Conservation (phyloP, 768 basidiomycete species). For the Phaffia tasmanica region DNA sequence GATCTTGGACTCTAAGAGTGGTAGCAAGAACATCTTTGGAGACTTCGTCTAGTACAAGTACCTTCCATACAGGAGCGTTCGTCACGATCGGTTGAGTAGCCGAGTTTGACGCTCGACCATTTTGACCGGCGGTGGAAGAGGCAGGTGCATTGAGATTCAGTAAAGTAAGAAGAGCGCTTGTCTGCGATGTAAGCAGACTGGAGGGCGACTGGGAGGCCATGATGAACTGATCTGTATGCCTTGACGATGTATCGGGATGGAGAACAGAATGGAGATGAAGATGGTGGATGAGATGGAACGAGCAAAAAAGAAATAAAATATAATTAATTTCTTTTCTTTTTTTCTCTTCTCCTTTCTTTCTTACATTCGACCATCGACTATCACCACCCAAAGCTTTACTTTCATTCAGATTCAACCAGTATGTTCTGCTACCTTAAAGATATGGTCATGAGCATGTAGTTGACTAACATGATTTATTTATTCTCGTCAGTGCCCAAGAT, state of each 20-base stretch:
- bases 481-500: conserved; percentile 64
- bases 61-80: conserved; percentile 86
- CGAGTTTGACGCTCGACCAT: conserved; percentile 22
- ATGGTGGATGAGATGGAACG: not conserved
- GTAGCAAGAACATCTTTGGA: conserved; percentile 96
- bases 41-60: conserved; percentile 83
- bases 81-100: conserved; percentile 38
- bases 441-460: conserved; percentile 30
- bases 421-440: too few relatives aligned
- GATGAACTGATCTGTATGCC: not conserved
- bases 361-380: too few relatives aligned
- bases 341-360: not conserved
- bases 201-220: conserved; percentile 1
- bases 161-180: conserved; percentile 66
- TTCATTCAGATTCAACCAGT: too few relatives aligned
- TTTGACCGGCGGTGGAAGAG: conserved; percentile 10
- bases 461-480: conserved; percentile 32
- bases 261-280: not conserved
- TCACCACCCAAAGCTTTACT: too few relatives aligned
- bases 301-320: not conserved
- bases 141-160: conserved; percentile 69
- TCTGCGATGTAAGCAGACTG: conserved; percentile 79
- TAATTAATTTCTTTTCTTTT: not conserved
- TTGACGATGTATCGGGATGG: not conserved
- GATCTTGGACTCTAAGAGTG: conserved; percentile 85